Base-by-base conservation (phyloP, 2,329 filamentous ascomycete genomes). In the Coleophoma cylindrospora region DNA sequence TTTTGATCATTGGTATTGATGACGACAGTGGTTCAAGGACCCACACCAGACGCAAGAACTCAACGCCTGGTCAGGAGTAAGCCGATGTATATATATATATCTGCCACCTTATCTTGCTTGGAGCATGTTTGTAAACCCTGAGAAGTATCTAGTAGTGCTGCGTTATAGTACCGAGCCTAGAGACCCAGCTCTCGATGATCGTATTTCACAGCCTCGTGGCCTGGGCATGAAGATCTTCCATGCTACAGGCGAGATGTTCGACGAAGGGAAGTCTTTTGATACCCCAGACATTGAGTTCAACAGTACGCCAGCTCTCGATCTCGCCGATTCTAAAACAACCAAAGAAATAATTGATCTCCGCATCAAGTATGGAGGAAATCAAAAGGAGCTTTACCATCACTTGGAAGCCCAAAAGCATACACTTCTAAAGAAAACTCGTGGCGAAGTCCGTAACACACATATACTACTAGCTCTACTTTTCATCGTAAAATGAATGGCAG, bases 151-250 rank as follows among this genome's bases (percentile, higher is more conserved):
- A 11, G 61, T 66, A 13, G 61, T 61, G 12, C 66, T 63, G 53
- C 64, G 67, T 22, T 72, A 72, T 54, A 68, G 64, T 48, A 67
- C 60, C 13, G 68, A 71, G 54, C 66, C 66, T 13, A 63, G 67
- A 38, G 66, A 69, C 49, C 67, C 66, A 45, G 65, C 66, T 12
- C 58, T 72, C 15, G 66, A 72, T 56, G 67, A 74, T 48, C 67
- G 66, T 22, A 69, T 21, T 19, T 66, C 73, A 0, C 68, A 72
- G 47, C 74, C 72, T 4, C 66, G 73, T 37, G 74, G 72, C 21
- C 70, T 76, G 40, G 70, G 62, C 11, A 74, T 77, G 65, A 77
- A 77, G 55, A 57, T 77, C 40, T 77, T 77, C 60, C 67, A 71
- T 47, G 69, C 77, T n/a, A 44, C 67, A 5, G 71, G 70, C 7